These are phyloP conservation scores for Kingdonia uniflora DNA, from an alignment of 164 flowering plant genomes.

Conservation along the genomic window DNA sequence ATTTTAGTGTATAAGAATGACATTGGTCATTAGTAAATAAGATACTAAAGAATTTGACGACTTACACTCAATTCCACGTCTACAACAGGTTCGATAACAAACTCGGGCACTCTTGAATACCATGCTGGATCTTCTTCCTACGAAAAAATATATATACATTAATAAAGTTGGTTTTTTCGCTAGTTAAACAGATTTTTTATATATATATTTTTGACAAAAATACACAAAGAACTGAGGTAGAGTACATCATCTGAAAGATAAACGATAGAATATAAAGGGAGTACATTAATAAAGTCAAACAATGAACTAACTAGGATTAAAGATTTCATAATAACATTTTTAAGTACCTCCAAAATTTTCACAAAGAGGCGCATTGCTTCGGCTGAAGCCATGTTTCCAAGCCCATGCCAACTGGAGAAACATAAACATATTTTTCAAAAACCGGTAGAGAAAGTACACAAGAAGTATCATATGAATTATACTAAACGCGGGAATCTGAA, in stretches of 20 bases:
- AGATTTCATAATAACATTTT: too few relatives aligned
- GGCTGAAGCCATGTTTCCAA: constrained; percentile 79
- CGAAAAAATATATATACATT: constrained; percentile 13
- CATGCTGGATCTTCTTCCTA: constrained; percentile 99
- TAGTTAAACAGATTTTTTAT: too few relatives aligned
- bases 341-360: constrained; percentile 84
- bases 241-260: too few relatives aligned
- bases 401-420: constrained; percentile 80
- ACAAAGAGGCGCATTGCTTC: constrained; percentile 99
- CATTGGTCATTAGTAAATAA: not conserved
- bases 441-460: constrained; percentile 5
- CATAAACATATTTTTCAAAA: constrained; percentile 3
- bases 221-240: too few relatives aligned
- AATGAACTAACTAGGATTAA: too few relatives aligned
- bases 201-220: too few relatives aligned
- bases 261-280: too few relatives aligned
- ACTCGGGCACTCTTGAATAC: constrained; percentile 86
- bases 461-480: constrained; percentile 1
- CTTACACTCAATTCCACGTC: constrained; percentile 91
- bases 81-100: constrained; percentile 53
- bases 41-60: constrained; percentile 4
- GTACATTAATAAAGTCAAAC: too few relatives aligned
- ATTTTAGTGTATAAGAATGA: not conserved
- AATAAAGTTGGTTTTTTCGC: too few relatives aligned
- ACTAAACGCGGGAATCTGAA: too few relatives aligned